A percentile compares a stretch with the other conserved stretches of the same genome.
Conservation (phyloP, 768 basidiomycete genomes). For the Rhizopogon vesiculosus region DNA sequence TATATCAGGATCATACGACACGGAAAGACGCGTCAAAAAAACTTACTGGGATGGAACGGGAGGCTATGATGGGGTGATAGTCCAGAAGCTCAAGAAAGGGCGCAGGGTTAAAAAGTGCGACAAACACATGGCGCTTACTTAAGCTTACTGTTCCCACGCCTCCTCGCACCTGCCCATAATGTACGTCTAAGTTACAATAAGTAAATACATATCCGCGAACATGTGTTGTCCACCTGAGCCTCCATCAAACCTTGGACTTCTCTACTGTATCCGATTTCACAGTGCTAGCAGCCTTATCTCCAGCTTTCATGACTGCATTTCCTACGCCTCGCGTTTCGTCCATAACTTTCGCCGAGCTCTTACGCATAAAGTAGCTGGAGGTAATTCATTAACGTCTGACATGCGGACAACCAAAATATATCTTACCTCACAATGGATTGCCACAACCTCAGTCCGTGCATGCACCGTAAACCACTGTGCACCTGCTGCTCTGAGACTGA, state of each 20-base stretch:
- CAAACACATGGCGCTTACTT: conserved; percentile 30
- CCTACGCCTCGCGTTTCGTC: conserved; percentile 10
- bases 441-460: conserved; percentile 57
- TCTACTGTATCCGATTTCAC: neutral
- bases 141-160: conserved; percentile 22
- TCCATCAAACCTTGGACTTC: neutral
- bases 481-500: conserved; percentile 56
- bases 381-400: neutral
- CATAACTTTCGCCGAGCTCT: conserved; percentile 34
- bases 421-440: conserved; percentile 44
- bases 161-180: conserved; percentile 1
- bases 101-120: conserved; percentile 36
- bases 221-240: neutral
- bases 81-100: conserved; percentile 22
- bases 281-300: conserved; percentile 2
- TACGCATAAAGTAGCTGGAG: conserved; percentile 42
- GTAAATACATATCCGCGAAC: neutral
- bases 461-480: conserved; percentile 31
- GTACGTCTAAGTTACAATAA: conserved; percentile 1
- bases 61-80: conserved; percentile 24
- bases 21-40: conserved; percentile 25
- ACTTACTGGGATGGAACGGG: conserved; percentile 19
- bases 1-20: conserved; percentile 8
- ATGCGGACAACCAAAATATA: neutral
- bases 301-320: neutral